Evolutionary conservation across 768 basidiomycete genomes (phyloP), one percentile per base, ranked within the genome.

Genomic region (Kwoniella pini): DNA sequence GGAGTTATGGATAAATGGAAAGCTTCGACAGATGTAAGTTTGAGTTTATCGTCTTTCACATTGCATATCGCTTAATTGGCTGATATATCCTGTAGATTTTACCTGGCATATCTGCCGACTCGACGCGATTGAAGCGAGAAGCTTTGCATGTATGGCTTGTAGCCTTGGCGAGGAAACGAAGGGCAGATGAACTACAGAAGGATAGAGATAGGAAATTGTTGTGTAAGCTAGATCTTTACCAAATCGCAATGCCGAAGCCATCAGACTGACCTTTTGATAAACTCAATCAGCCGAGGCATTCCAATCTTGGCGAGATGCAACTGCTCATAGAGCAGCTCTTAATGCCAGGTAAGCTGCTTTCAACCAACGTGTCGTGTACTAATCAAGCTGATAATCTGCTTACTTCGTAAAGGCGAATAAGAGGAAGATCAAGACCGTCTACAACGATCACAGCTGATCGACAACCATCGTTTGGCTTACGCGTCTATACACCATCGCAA

Each of bases 1-100:
- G 43, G 43, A 9, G 71, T 71, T 1, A 72, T 67, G 67, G 74
- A 75, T 48, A 62, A 39, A 30, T 75, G 74, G 74, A 68, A 69
- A 48, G 69, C 55, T 13, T 43, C 19, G 15, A 61, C 59, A 40
- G 45, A 54, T 30, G 59, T 61, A 27, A 33, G 57, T 36, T 42
- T 19, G 7, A 19, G 40, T 19, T 42, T 17, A 13, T 38, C 28
- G 33, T 36, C 7, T 7, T 15, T 36, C 33, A 36, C 7, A 15
- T 36, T 7, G 50, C 27, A 4, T 12, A 36, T 7, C 19, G 11
- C 5, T 40, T 21, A 39, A 4, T 15, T n/a, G n/a, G n/a, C n/a
- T n/a, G n/a, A n/a, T n/a, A n/a, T n/a, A n/a, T n/a, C n/a, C n/a
- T n/a, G 19, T 39, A 60, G 59, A 54, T 54, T 21, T n/a, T 61